Base-by-base conservation (phyloP, 805 yeast genomes). In the Starmerella gropengiesseri region DNA sequence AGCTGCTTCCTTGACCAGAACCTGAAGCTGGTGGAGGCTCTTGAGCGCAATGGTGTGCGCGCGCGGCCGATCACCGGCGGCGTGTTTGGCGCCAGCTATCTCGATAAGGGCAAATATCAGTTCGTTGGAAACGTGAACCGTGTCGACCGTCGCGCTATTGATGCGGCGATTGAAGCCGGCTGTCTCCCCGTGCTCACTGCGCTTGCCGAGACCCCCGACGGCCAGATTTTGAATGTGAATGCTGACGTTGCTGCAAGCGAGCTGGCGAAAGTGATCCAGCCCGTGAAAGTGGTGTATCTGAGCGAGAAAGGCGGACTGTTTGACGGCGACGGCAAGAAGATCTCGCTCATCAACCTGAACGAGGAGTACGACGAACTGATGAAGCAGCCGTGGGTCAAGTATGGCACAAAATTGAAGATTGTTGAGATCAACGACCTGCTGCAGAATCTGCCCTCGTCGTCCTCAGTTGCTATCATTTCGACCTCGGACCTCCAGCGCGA, bases 191-290 rank as follows among this genome's bases (percentile, higher is more conserved):
- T 91, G 52, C 73, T 91, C 59, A 91, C 99, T 1, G 89, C 97
- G 1, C 67, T 91, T 55, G 98, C 98, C 7, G 99, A 91, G 66
- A 91, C 97, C 16, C 74, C 91, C 14, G 83, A 91, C 2, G 98
- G 99, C 26, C 99, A 91, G 68, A 81, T 91, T 62, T 72, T 91
- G 61, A 91, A 91, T 56, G 97, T 91, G 47, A 91, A 91, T 60
- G 99, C 99, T 7, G 99, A 91, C 60, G 95, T 91, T 40, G 98
- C 97, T 32, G 99, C 99, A 35, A 94, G 96, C 55, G 97, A 91
- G 65, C 72, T 91, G 52, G 96, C 98, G 19, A 75, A 96, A 59
- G 95, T 84, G 40, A 83, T 91, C 55, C 95, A 91, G 66, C 99
- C 99, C 7, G 75, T 91, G 58, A 91, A 91, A 66, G 89, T 91